These are phyloP conservation scores for Dalbergia cultrata DNA, from an alignment of 306 rosid species.

Conservation along the genomic window DNA sequence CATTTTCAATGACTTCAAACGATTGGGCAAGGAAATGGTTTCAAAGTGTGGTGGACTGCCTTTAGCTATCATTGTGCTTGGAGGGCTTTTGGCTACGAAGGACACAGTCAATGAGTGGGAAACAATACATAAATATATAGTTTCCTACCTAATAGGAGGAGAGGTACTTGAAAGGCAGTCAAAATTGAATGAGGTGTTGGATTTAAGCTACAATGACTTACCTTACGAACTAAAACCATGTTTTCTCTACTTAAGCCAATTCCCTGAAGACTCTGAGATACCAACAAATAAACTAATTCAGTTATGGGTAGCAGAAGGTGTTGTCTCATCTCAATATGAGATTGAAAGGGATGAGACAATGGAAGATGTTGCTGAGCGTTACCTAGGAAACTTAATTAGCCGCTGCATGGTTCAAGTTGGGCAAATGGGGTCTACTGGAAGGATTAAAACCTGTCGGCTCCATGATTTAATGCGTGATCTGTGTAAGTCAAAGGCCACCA, in stretches of 20 bases:
- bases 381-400: conserved; percentile 49
- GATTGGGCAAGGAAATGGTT: conserved; percentile 62
- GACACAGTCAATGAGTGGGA: conserved; percentile 54
- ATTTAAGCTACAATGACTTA: conserved; percentile 57
- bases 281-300: conserved; percentile 50
- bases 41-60: conserved; percentile 66
- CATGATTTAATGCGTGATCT: conserved; percentile 70
- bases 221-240: conserved; percentile 63
- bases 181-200: conserved; percentile 53
- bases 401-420: conserved; percentile 69
- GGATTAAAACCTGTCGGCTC: conserved; percentile 60
- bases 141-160: conserved; percentile 50
- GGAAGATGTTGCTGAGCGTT: conserved; percentile 59
- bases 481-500: conserved; percentile 53
- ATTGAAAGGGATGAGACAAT: conserved; percentile 41
- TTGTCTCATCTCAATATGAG: conserved; percentile 51
- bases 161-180: conserved; percentile 47
- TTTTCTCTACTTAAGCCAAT: conserved; percentile 59
- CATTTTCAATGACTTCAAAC: conserved; percentile 38
- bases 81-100: conserved; percentile 67
- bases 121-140: conserved; percentile 39
- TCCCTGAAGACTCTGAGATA: conserved; percentile 67
- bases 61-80: conserved; percentile 62
- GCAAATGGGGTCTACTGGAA: conserved; percentile 51
- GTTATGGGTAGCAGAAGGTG: conserved; percentile 67